Percentiles rank a stretch among this genome's conserved stretches.
Evolutionary conservation across 192 early-diverging fungal genomes (phyloP).

Genomic region (Spizellomyces punctatus): DNA sequence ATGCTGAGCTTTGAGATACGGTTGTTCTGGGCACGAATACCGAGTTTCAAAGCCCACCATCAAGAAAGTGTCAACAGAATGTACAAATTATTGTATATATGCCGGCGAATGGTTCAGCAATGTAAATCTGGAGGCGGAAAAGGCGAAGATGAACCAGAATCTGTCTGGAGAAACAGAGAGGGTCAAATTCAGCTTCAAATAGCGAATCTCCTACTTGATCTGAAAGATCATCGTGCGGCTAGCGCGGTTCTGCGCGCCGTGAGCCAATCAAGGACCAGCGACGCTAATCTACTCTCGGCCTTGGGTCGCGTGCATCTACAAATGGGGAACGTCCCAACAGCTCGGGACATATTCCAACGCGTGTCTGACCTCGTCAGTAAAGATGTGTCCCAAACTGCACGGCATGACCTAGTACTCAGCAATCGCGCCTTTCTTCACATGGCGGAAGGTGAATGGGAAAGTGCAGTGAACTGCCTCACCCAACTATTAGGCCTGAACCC

Average conservation of each 20-base stretch:
- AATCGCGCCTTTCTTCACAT: conserved; percentile 38
- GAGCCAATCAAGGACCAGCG: background rate
- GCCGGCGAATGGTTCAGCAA: background rate
- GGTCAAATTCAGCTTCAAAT: conserved; percentile 28
- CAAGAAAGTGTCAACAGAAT: conserved; percentile 33
- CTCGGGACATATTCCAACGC: conserved; percentile 9
- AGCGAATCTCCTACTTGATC: conserved; percentile 34
- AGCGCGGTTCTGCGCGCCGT: conserved; percentile 21
- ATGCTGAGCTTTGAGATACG: conserved; percentile 40
- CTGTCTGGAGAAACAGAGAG: conserved; percentile 1
- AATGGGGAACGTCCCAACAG: conserved; percentile 35
- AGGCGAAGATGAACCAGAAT: background rate
- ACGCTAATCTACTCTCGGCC: conserved; percentile 29
- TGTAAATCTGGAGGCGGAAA: background rate
- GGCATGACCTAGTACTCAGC: conserved; percentile 12
- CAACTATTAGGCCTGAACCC: conserved; percentile 33
- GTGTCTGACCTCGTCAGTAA: background rate
- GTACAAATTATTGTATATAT: conserved; percentile 30
- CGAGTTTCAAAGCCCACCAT: conserved; percentile 31
- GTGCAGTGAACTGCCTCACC: conserved; percentile 28
- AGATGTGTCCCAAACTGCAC: background rate
- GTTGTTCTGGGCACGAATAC: conserved; percentile 18
- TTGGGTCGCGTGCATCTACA: conserved; percentile 44
- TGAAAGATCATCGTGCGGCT: conserved; percentile 34
- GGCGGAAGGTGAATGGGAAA: conserved; percentile 27